Conservation (phyloP, 345 rosid genomes). For the Mallotus nudiflorus region DNA sequence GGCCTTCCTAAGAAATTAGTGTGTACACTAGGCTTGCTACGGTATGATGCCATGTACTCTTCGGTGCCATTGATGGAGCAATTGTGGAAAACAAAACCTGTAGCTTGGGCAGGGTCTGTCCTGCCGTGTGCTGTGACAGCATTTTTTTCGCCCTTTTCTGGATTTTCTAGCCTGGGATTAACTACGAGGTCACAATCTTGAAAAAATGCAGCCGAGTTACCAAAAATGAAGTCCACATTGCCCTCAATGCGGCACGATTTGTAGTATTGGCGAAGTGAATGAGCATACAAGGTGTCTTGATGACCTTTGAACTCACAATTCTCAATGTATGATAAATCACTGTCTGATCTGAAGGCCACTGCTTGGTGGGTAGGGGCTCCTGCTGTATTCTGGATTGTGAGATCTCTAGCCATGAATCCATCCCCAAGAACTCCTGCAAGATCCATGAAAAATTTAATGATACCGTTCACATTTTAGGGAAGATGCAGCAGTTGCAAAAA, state of each 20-base stretch:
- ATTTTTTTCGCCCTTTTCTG: constrained; percentile 75
- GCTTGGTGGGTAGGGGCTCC: constrained; percentile 88
- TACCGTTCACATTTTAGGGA: no score
- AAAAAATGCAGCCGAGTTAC: constrained; percentile 78
- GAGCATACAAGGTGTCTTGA: constrained; percentile 89
- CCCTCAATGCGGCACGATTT: constrained; percentile 79
- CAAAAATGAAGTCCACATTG: constrained; percentile 92
- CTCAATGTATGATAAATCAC: constrained; percentile 70
- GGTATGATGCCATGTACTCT: constrained; percentile 62
- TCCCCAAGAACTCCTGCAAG: constrained; percentile 77
- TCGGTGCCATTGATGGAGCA: constrained; percentile 78
- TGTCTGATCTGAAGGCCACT: constrained; percentile 86
- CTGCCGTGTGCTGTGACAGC: constrained; percentile 90
- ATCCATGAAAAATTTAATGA: not conserved
- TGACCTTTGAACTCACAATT: constrained; percentile 87
- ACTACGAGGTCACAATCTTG: constrained; percentile 63
- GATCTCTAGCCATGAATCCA: constrained; percentile 91
- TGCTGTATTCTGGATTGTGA: constrained; percentile 82
- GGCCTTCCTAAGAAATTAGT: constrained; percentile 80
- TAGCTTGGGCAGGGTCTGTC: constrained; percentile 73
- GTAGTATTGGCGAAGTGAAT: constrained; percentile 86
- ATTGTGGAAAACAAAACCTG: constrained; percentile 70
- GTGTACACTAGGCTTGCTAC: constrained; percentile 62
- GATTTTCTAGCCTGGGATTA: constrained; percentile 63
- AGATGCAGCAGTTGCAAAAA: no score